Conservation (phyloP, 805 yeast genomes). For the Ogataea trehalophila region DNA sequence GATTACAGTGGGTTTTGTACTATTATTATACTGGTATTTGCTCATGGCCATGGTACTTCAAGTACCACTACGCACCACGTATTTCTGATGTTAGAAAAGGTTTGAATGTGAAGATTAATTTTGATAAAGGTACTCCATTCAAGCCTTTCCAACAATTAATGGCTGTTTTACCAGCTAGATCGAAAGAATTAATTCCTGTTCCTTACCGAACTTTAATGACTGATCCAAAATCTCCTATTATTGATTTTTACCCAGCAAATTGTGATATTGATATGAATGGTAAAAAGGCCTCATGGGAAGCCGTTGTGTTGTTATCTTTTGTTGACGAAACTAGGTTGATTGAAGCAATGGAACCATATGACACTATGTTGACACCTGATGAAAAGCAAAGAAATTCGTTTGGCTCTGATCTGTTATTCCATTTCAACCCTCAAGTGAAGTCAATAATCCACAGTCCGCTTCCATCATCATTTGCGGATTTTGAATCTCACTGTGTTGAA, state of each 20-base stretch:
- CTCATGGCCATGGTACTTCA: conserved; percentile 95
- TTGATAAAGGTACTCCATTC: conserved; percentile 74
- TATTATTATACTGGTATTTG: conserved; percentile 89
- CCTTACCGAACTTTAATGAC: conserved; percentile 80
- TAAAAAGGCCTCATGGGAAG: conserved; percentile 96
- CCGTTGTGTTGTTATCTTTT: conserved; percentile 87
- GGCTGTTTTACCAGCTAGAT: conserved; percentile 96
- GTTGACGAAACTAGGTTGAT: conserved; percentile 78
- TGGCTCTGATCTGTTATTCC: conserved; percentile 66
- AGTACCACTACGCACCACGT: conserved; percentile 90
- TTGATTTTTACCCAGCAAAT: conserved; percentile 84
- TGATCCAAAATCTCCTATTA: conserved; percentile 79
- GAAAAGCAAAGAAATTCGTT: conserved; percentile 71
- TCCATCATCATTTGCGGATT: conserved; percentile 69
- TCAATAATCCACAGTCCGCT: conserved; percentile 68
- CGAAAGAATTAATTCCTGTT: conserved; percentile 70
- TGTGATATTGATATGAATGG: conserved; percentile 91
- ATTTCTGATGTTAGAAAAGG: conserved; percentile 82
- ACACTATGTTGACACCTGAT: conserved; percentile 56
- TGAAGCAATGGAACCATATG: conserved; percentile 66
- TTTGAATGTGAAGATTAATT: conserved; percentile 54
- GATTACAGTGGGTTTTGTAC: conserved; percentile 92
- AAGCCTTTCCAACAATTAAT: conserved; percentile 92
- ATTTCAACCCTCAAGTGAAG: conserved; percentile 71
- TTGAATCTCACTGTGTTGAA: conserved; percentile 77